Evolutionary conservation across 2,329 filamentous ascomycete genomes (phyloP), one percentile per base, ranked within the genome.

Genomic region (Truncatella angustata): DNA sequence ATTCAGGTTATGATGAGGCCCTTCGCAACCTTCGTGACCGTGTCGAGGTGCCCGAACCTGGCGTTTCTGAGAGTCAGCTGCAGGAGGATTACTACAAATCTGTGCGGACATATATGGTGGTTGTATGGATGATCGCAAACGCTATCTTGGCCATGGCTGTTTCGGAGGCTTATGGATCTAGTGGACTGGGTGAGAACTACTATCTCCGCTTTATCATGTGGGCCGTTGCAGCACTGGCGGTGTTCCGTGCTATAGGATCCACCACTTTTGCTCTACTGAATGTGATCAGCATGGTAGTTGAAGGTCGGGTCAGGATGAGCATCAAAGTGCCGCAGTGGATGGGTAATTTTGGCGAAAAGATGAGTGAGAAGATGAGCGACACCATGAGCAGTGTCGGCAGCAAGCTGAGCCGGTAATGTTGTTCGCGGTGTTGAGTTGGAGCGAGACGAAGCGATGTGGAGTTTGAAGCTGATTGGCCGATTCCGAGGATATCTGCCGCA

Each of bases 1-100:
- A 99, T 73, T 92, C 87, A 24, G 94, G 93, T 21, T 99, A 99
- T 71, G 94, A 99, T 66, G 93, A 97, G 69, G 94, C 94, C 0
- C 84, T 99, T 23, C 90, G 94, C 56, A 99, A 99, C 69, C 87
- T 99, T 4, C 89, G 94, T 48, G 94, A 99, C 66, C 82, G 94
- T 40, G 79, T 99, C 62, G 91, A 96, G 67, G 93, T 97, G 0
- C 77, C 88, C 10, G 68, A 71, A 11, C 69, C 80, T 0, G 70
- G 76, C 0, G 62, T 84, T 14, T 85, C 82, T 39, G 93, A 97
- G 62, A 77, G 82, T 0, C 94, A 97, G 73, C 74, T 91, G 72
- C 94, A 99, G 70, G 94, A 99, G 70, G 94, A 99, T 73, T 99
- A 99, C 80, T 99, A 99, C 80, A 90, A 92, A 69, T 90, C 88